Percentiles rank a stretch among this genome's conserved stretches.
phyloP scores from a whole-genome alignment of 2,329 filamentous ascomycete species.

The Pseudogymnoascus verrucosus region DNA sequence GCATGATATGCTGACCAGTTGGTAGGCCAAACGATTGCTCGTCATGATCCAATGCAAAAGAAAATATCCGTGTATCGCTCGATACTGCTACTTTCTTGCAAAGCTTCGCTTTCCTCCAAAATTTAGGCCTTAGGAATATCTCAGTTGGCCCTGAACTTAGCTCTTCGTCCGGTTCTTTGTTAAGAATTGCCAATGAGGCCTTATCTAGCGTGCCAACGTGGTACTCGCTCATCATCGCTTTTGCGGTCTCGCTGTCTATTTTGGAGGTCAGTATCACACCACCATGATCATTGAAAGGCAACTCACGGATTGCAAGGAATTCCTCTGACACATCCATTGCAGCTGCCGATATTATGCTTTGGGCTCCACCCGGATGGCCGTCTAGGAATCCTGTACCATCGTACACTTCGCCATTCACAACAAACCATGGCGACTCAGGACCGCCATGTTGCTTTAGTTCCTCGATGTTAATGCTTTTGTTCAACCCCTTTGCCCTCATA shows the following conservation, averaged over 20 bases:
- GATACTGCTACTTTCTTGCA: slow-evolving; percentile 62
- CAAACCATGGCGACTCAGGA: slow-evolving; percentile 70
- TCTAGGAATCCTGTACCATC: slow-evolving; percentile 75
- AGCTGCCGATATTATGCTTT: slow-evolving; percentile 76
- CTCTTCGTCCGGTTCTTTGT: slow-evolving; percentile 33
- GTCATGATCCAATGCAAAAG: slow-evolving; percentile 66
- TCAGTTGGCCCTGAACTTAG: slow-evolving; percentile 30
- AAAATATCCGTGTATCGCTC: slow-evolving; percentile 73
- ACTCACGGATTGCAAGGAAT: slow-evolving; percentile 83
- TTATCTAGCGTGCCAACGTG: slow-evolving; percentile 73
- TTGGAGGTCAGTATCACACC: slow-evolving; percentile 18
- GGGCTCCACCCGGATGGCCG: slow-evolving; percentile 76
- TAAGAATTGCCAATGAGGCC: slow-evolving; percentile 46
- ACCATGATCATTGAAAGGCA: neutral
- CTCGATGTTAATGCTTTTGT: slow-evolving; percentile 56
- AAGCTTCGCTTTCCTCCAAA: slow-evolving; percentile 68
- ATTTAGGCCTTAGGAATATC: slow-evolving; percentile 62
- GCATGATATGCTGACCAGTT: slow-evolving; percentile 79
- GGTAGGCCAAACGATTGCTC: slow-evolving; percentile 68
- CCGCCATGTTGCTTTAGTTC: slow-evolving; percentile 63
- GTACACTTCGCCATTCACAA: slow-evolving; percentile 82
- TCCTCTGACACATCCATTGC: slow-evolving; percentile 78
- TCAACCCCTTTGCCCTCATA: slow-evolving; percentile 65
- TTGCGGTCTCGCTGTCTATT: slow-evolving; percentile 82
- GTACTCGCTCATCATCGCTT: slow-evolving; percentile 78